Evolutionary conservation across 805 yeast genomes (phyloP), one percentile per base, ranked within the genome.

Genomic region (Babjeviella inositovora): DNA sequence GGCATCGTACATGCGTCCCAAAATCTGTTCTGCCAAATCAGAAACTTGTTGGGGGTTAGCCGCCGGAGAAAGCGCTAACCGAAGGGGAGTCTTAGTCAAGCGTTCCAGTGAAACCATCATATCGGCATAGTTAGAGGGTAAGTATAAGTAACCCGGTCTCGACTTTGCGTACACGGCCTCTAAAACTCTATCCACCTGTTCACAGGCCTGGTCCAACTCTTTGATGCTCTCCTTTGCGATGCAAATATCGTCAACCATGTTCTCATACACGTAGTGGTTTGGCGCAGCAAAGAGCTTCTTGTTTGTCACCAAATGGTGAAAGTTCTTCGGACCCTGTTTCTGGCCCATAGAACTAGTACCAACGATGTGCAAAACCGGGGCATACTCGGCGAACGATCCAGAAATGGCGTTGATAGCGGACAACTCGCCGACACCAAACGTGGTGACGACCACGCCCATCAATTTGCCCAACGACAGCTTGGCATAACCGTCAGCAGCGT

Each of bases 91-190:
- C n/a, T n/a, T n/a, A n/a, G n/a, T n/a, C n/a, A n/a, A n/a, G n/a
- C n/a, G n/a, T n/a, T n/a, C n/a, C n/a, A n/a, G n/a, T n/a, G n/a
- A n/a, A 26, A 70, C 55, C 5, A 38, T 17, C 8, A 34, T 29
- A 25, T 70, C 67, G 7, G 69, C 64, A 32, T 79, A 43, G 41
- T 84, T 84, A 20, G 64, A 52, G 2, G 96, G 95, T 22, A 85
- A 43, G 41, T 67, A 80, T 22, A 84, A 42, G 38, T 76, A 84
- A 9, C 93, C 95, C 0, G 96, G 96, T 41, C 72, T 68, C 18
- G 73, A 69, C 21, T 62, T 54, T 18, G 43, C 51, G 32, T 67
- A 49, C 13, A 80, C 67, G 10, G 58, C 51, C 20, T 37, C 39
- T 26, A 85, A 62, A 5, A 80, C 75, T 12, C 50, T 48, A 43